Base-by-base conservation (phyloP, 441 rosid genomes). In the Hypseocharis bilobata region DNA sequence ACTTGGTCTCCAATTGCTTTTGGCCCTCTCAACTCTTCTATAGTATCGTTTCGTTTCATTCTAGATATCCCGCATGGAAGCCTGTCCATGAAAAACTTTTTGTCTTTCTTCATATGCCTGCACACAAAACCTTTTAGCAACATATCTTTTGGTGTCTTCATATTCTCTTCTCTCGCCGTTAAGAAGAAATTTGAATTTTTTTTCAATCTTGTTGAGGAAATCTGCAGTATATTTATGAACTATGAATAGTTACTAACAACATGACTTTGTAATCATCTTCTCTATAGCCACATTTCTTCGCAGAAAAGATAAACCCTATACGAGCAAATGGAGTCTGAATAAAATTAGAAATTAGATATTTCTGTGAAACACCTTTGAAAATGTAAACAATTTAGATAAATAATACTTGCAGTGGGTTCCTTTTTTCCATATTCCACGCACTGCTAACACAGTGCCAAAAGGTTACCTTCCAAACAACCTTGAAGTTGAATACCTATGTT, bases 1-100 rank as follows among this genome's bases (percentile, higher is more conserved):
- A 82, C 70, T 26, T 23, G 64, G 23, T 0, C 65, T 6, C 38
- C 60, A 44, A 49, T 73, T 60, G 42, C 47, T 44, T 72, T 76
- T 6, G 82, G 73, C 22, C 73, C 81, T 74, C 82, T 76, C 34
- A 85, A 30, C 26, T 72, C 26, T 73, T 82, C 82, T 30, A 78
- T 62, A 20, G 64, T 67, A 63, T 76, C 77, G 68, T 79, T 74
- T 3, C 71, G 69, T 79, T 83, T 85, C 72, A 83, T 74, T 66
- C 76, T 73, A 27, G 82, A 78, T 63, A 85, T 77, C 7, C 78
- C 81, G 63, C 89, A 83, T 0, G 80, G 65, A 1, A 87, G 78
- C 76, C 66, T 87, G 38, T 80, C 79, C 71, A 79, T 4, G 62
- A 85, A 79, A 77, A 70, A 83, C 19, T 52, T 70, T 59, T 66